phyloP scores from a whole-genome alignment of 768 basidiomycete species.

The Royoungia palumana region DNA sequence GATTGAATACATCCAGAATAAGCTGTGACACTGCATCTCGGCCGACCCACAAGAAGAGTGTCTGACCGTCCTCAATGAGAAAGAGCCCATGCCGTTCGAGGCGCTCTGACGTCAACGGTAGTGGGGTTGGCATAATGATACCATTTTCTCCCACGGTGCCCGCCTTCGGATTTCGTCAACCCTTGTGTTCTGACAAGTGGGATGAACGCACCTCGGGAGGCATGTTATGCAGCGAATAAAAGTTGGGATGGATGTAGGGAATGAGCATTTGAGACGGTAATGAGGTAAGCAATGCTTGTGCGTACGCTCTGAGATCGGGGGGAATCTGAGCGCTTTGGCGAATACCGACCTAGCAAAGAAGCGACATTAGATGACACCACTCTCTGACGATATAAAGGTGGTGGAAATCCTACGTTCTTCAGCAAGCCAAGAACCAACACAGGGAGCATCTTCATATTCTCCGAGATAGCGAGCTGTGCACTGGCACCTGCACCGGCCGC shows the following conservation, averaged over 20 bases:
- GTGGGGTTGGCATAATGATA: constrained; percentile 79
- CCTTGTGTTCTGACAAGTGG: neutral
- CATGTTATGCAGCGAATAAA: constrained; percentile 98
- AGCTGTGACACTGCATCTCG: constrained; percentile 96
- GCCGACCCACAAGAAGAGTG: constrained; percentile 98
- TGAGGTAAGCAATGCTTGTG: constrained; percentile 87
- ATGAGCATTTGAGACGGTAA: constrained; percentile 88
- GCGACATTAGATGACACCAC: neutral
- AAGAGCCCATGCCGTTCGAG: constrained; percentile 93
- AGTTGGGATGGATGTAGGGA: constrained; percentile 91
- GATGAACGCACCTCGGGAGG: constrained; percentile 64
- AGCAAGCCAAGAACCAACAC: constrained; percentile 84
- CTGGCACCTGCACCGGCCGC: constrained; percentile 90
- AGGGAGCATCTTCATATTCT: constrained; percentile 94
- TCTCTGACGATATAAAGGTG: neutral
- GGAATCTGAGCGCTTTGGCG: constrained; percentile 97
- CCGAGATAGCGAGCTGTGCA: constrained; percentile 87
- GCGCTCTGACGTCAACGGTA: constrained; percentile 92
- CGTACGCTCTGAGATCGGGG: constrained; percentile 92
- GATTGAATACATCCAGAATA: constrained; percentile 89
- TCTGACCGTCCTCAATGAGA: constrained; percentile 96
- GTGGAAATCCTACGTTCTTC: constrained; percentile 73
- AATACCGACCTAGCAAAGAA: constrained; percentile 68
- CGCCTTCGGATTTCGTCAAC: constrained; percentile 46
- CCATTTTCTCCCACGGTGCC: constrained; percentile 91